Conservation (phyloP, 2,329 filamentous ascomycete species). For the Venturia oleaginea region DNA sequence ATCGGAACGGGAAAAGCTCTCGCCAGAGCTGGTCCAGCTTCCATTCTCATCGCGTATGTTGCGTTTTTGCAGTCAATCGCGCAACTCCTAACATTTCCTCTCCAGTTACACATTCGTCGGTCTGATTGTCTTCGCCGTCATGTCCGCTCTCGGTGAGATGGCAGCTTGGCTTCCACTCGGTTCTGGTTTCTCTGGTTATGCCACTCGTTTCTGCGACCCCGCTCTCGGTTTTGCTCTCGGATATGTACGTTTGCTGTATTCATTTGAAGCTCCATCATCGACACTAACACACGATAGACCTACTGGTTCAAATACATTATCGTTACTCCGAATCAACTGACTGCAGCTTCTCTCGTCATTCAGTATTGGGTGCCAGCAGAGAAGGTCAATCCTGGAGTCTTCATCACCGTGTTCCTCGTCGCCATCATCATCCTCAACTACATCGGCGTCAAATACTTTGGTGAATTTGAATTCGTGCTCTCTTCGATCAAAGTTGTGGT, state of each 20-base stretch:
- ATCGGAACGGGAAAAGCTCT: constrained; percentile 46
- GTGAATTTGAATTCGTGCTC: constrained; percentile 42
- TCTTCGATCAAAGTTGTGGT: constrained; percentile 38
- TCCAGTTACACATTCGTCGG: constrained; percentile 54
- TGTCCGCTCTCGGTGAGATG: constrained; percentile 65
- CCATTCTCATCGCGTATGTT: constrained; percentile 53
- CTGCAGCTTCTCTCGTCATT: constrained; percentile 69
- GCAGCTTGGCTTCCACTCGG: constrained; percentile 70
- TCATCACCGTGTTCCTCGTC: constrained; percentile 53
- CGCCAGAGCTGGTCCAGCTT: constrained; percentile 40
- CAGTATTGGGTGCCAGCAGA: constrained; percentile 62
- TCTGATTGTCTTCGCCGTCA: constrained; percentile 25
- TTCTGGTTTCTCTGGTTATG: constrained; percentile 74
- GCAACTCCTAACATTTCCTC: neutral
- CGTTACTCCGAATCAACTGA: constrained; percentile 75
- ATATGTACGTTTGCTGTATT: constrained; percentile 40
- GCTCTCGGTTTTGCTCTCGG: constrained; percentile 72
- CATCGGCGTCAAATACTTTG: constrained; percentile 49
- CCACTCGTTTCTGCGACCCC: constrained; percentile 68
- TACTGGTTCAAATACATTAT: constrained; percentile 74
- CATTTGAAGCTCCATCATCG: neutral
- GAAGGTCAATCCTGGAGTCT: constrained; percentile 66
- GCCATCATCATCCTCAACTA: constrained; percentile 37
- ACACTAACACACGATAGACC: constrained; percentile 21
- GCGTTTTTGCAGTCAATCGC: neutral